Evolutionary conservation across 345 rosid species (phyloP), one percentile per base, ranked within the genome.

Genomic region (Bruguiera parviflora): DNA sequence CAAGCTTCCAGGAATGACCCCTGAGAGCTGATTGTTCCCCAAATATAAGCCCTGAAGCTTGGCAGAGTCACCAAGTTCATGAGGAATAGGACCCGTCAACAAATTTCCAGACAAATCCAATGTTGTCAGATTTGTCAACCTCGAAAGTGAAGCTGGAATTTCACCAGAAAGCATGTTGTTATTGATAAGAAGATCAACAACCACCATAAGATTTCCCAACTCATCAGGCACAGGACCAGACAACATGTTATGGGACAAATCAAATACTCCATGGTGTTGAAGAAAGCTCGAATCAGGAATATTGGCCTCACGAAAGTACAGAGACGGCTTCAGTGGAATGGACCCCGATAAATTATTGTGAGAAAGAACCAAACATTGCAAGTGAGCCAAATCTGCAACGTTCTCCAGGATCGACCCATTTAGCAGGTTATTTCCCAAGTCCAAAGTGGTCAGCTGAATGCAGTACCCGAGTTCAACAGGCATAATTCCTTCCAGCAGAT

Each of bases 361-460:
- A 53, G 98, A 88, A 47, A 92, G 92, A 73, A 95, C 94, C 79
- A 95, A 55, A 69, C 96, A 87, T 27, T 95, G 98, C 53, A 95
- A 81, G 78, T 85, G 85, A 66, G 80, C 77, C 78, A 95, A 80
- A 76, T 67, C 86, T 3, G 88, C 81, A 62, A 92, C 69, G 47
- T 52, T 73, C 20, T 72, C 82, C 0, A 96, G 98, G 69, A 95
- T 89, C 27, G 86, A 67, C 28, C 99, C 99, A 68, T 59, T 72
- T 29, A 95, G 84, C 75, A 71, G 78, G 82, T 95, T 95, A 67
- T 81, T 82, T 53, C 99, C 96, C 2, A 90, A 80, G 79, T 95
- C 87, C 86, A 95, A 58, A 6, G 98, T 87, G 72, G 96, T 87
- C 29, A 92, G 79, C 6, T 82, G 80, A 56, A 60, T 55, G 77